These are phyloP conservation scores for Neurospora pannonica DNA, from an alignment of 495 filamentous ascomycete genomes.

Conservation along the genomic window DNA sequence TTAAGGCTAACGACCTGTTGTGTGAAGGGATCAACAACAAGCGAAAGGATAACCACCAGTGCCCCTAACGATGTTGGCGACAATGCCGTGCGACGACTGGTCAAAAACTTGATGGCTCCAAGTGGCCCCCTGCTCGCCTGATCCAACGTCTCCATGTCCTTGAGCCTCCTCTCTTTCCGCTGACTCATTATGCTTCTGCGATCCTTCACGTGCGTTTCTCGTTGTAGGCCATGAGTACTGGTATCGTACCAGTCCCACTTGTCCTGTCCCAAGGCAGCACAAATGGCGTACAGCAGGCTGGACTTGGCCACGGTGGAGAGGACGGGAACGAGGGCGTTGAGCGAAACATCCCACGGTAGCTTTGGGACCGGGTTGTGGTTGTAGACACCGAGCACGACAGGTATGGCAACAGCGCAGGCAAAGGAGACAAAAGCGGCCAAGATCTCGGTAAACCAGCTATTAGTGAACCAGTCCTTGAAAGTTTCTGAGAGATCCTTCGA, in stretches of 20 bases:
- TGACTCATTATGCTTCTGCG: no score
- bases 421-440: neutral
- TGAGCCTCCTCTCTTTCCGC: no score
- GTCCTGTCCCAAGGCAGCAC: neutral
- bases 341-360: neutral
- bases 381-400: neutral
- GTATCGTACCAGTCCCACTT: neutral
- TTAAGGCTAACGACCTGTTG: neutral
- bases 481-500: no score
- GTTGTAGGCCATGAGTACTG: no score
- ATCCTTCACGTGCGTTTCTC: no score
- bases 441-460: neutral
- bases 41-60: neutral
- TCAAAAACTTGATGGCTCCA: neutral
- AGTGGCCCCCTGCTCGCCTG: neutral
- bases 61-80: neutral
- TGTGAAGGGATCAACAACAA: neutral
- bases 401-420: neutral
- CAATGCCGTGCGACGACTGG: neutral
- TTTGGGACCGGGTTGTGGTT: neutral
- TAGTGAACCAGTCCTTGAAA: neutral
- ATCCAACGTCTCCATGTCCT: no score
- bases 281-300: neutral
- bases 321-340: neutral
- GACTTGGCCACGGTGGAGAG: neutral